Evolutionary conservation across 106 monocot species (phyloP).

Genomic region (Dactylorhiza incarnata): DNA sequence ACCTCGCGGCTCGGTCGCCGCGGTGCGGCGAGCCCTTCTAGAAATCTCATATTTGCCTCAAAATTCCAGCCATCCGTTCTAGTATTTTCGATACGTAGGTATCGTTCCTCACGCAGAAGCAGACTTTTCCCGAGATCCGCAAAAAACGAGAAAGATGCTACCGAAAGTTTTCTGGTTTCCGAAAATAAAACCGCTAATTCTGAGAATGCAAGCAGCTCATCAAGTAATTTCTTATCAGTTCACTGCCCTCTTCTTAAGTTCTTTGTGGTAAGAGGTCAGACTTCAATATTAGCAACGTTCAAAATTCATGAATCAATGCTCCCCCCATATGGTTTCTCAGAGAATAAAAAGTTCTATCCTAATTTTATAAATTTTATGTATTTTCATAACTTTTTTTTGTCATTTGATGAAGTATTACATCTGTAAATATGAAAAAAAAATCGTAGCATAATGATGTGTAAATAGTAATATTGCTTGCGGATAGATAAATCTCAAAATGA

Average conservation of each 20-base stretch:
- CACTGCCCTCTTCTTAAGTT: conserved; percentile 18
- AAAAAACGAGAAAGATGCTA: background rate
- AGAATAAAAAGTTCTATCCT: no score
- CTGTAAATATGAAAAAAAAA: no score
- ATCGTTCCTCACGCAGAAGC: background rate
- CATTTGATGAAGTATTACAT: no score
- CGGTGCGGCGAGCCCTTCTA: no score
- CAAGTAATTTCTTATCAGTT: conserved; percentile 8
- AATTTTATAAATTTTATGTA: no score
- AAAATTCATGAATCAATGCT: background rate
- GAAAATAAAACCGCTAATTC: background rate
- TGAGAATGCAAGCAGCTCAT: conserved; percentile 2
- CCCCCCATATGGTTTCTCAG: background rate
- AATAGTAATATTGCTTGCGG: no score
- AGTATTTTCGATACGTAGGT: background rate
- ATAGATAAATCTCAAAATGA: no score
- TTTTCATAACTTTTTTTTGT: no score
- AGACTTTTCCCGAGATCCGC: background rate
- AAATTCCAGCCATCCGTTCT: background rate
- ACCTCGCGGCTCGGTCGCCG: no score
- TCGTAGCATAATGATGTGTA: no score
- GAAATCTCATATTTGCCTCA: background rate
- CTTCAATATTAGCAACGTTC: background rate
- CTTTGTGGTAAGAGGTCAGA: conserved; percentile 8
- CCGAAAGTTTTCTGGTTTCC: background rate